Evolutionary conservation across 352 stramenopile genomes (phyloP).

Genomic region (Phytophthora capsici): DNA sequence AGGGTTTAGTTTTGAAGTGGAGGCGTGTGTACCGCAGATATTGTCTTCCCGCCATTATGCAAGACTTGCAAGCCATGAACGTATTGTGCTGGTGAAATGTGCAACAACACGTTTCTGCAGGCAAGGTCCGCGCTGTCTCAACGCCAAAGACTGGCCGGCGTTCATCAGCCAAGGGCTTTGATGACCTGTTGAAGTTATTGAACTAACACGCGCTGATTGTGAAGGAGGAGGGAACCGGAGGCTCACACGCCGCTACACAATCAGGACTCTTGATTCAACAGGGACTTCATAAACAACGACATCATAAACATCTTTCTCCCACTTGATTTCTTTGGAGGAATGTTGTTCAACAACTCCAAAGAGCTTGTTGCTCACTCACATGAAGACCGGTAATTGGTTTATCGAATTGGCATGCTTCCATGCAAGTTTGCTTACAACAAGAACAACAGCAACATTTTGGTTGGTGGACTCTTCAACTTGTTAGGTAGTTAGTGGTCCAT

Average conservation of each 20-base stretch:
- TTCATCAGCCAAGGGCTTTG: conserved; percentile 13
- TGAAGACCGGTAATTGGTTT: background rate
- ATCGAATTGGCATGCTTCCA: no score
- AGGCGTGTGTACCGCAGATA: background rate
- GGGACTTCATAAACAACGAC: background rate
- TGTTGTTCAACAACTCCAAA: no score
- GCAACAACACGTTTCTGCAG: conserved; percentile 17
- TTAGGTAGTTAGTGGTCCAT: conserved; percentile 2
- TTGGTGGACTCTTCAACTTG: conserved; percentile 19
- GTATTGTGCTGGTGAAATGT: background rate
- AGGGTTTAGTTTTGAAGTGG: conserved; percentile 8
- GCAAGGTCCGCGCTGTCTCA: conserved; percentile 23
- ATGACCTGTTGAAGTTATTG: conserved; percentile 24
- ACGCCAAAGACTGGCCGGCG: conserved; percentile 9
- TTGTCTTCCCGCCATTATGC: conserved; percentile 7
- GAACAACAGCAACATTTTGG: background rate
- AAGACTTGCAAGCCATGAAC: background rate
- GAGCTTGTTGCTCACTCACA: background rate
- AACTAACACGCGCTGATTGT: conserved; percentile 5
- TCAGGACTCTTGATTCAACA: no score
- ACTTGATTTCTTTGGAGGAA: background rate
- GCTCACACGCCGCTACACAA: background rate
- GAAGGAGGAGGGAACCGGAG: background rate
- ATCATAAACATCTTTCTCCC: background rate
- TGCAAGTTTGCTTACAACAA: no score